Percentiles rank a stretch among this genome's conserved stretches.
phyloP scores from a whole-genome alignment of 2,329 filamentous ascomycete species.

The Xylariaceae sp. region DNA sequence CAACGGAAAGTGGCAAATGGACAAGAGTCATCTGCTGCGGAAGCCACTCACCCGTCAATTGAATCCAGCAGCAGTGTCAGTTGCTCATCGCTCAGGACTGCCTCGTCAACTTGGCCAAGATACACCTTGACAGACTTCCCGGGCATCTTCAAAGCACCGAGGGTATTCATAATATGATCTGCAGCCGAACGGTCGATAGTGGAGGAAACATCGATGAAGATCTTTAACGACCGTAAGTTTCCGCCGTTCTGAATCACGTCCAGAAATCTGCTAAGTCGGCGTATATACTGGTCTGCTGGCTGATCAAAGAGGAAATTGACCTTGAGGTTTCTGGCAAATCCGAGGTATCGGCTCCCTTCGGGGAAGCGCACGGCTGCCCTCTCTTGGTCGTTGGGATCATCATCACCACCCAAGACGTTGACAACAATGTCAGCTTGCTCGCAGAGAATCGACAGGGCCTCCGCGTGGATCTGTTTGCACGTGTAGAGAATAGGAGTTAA shows the following conservation, averaged over 20 bases:
- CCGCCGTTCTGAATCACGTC: neutral
- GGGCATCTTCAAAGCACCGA: neutral
- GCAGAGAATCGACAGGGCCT: conserved; percentile 13
- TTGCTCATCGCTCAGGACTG: neutral
- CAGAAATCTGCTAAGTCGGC: neutral
- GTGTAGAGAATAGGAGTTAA: conserved; percentile 13
- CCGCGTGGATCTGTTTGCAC: conserved; percentile 13
- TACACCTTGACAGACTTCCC: neutral
- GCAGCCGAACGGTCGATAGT: neutral
- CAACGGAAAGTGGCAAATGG: neutral
- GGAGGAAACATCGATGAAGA: neutral
- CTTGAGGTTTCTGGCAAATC: neutral
- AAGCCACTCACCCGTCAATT: neutral
- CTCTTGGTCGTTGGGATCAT: neutral
- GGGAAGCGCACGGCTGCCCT: neutral
- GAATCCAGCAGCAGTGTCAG: neutral
- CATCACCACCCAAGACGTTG: neutral
- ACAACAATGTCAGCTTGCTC: conserved; percentile 14
- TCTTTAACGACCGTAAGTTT: neutral
- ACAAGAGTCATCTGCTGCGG: neutral
- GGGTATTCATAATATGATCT: neutral
- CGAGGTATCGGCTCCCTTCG: neutral
- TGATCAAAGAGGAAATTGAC: neutral
- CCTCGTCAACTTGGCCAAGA: neutral
- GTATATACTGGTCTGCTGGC: neutral